Base-by-base conservation (phyloP, 371 early-diverging fungal species). In the Haplosporangium sp. region DNA sequence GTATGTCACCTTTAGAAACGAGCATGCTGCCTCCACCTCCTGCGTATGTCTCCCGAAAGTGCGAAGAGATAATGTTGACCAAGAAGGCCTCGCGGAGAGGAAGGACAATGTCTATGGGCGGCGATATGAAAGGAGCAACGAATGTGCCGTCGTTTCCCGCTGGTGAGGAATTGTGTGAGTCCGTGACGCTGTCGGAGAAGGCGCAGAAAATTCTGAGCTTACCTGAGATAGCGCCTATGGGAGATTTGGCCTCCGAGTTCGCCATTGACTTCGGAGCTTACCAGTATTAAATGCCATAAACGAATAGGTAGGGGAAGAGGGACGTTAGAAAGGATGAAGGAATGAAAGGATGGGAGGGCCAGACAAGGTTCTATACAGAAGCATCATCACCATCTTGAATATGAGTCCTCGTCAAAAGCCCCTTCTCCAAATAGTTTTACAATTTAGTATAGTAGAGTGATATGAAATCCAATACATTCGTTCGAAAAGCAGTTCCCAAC, bases 181-280 rank as follows among this genome's bases (percentile, higher is more conserved):
- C 29, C 4, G 29, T 29, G 60, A 60, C 60, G 18, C 48, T 60
- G n/a, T 60, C 60, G 5, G 59, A 56, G 8, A 56, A 59, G 29
- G 58, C 37, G 10, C 41, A 23, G 12, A 42, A 20, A 10, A 23
- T 16, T 13, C 36, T 69, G 1, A 50, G 40, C 2, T 45, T 74
- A 29, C 69, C 74, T 4, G 74, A 74, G 46, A 68, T 74, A 52
- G 59, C 69, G 11, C 45, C 63, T 50, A 53, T 74, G 12, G 74
- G 74, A 14, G 64, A 74, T 20, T 40, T 74, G 36, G 16, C 67
- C 38, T 63, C 68, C 2, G 74, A 74, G 37, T 64, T 74, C 14
- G 45, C 64, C 13, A 14, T 74, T 48, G 69, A 74, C 23, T 62
- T 74, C 56, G 64, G 51, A 0, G 14, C 64, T 3, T 20, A 64